phyloP scores from a whole-genome alignment of 129 eudicot species.

The Sambucus nigra region DNA sequence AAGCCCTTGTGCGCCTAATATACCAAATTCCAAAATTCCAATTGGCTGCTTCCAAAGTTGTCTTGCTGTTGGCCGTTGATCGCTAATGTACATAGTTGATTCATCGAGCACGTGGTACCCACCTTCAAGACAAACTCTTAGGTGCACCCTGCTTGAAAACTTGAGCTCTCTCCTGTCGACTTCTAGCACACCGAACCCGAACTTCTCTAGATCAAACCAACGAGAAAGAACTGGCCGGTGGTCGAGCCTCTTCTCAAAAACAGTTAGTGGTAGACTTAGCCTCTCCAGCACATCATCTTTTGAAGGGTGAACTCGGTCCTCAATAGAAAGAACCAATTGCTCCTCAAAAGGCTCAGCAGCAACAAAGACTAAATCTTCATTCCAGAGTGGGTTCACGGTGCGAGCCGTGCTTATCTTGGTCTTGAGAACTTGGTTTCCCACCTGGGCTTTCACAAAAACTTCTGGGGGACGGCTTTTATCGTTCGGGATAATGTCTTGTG shows the following conservation, averaged over 20 bases:
- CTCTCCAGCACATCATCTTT: constrained; percentile 55
- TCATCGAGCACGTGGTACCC: constrained; percentile 84
- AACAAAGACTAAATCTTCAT: constrained; percentile 75
- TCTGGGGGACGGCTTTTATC: constrained; percentile 54
- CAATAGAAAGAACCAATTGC: constrained; percentile 46
- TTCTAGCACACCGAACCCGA: constrained; percentile 40
- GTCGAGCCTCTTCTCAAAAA: constrained; percentile 62
- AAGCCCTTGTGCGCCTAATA: constrained; percentile 64
- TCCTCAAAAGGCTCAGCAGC: constrained; percentile 87
- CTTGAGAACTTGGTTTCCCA: constrained; percentile 50
- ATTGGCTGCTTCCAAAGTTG: constrained; percentile 79
- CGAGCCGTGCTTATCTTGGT: constrained; percentile 36
- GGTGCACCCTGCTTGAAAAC: constrained; percentile 59
- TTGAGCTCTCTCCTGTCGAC: constrained; percentile 40
- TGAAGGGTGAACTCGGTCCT: constrained; percentile 47
- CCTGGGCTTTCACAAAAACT: constrained; percentile 50
- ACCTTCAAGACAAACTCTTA: constrained; percentile 74
- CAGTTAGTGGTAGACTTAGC: constrained; percentile 36
- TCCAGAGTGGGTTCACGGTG: constrained; percentile 75
- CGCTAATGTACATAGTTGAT: constrained; percentile 70
- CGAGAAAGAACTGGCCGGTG: constrained; percentile 55
- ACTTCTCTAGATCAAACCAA: constrained; percentile 74
- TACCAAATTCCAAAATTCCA: constrained; percentile 72
- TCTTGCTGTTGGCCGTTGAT: constrained; percentile 62
- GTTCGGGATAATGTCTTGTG: constrained; percentile 57